Base-by-base conservation (phyloP, 1,139 yeast genomes). In the Ogataea hybrid region DNA sequence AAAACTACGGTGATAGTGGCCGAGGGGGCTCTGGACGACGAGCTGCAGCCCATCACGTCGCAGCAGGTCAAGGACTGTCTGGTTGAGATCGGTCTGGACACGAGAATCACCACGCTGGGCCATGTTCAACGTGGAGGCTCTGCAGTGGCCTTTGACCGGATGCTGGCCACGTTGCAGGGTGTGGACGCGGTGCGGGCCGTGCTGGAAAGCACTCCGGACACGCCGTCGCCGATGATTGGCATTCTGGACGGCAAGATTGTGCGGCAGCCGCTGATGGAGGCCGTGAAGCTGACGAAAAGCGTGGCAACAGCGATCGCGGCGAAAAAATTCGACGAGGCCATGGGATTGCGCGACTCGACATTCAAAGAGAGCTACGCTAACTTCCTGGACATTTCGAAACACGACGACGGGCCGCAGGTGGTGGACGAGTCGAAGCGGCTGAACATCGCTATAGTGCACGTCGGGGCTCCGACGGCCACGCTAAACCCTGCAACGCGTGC, bases 61-160 rank as follows among this genome's bases (percentile, higher is more conserved):
- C 79, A 78, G 42, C 80, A 81, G 50, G 97, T 92, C 41, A 84
- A 84, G 65, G 75, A 85, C 39, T 88, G 83, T 12, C 74, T 92
- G 49, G 92, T 83, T 37, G 82, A 79, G 42, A 73, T 90, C 52
- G 96, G 96, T 6, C 75, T 92, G 43, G 98, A 92, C 61, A 90
- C 97, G 16, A 79, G 98, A 65, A 84, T 90, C 57, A 92, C 98
- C 39, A 88, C 95, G 20, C 73, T 92, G 53, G 98, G 98, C 31
- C 98, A 92, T 63, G 96, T 92, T 38, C 98, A 92, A 71, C 81
- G 98, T 69, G 98, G 98, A 68, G 98, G 98, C 63, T 77, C 95
- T 32, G 97, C 98, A 3, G 96, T 89, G 43, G 97, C 97, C 3
- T 84, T 73, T 61, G 98, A 92, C 64, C 79, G 98, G 58, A 68